Base-by-base conservation (phyloP, 140 eudicot genomes). In the Anethum foeniculum region DNA sequence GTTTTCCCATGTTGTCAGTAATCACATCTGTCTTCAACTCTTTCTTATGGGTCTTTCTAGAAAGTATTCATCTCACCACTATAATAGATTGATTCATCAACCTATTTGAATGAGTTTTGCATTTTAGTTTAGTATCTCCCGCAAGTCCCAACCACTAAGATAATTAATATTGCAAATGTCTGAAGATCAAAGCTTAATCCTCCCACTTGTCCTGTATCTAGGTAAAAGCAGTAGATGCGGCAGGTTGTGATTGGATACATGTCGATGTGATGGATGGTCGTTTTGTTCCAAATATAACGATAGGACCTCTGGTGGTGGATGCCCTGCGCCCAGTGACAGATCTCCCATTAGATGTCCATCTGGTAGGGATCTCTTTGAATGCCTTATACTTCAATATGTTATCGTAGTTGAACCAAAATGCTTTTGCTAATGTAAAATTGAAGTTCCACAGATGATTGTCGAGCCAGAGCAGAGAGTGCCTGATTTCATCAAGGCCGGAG, bases 261-360 rank as follows among this genome's bases (percentile, higher is more conserved):
- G 96, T 93, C 75, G 98, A 93, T 85, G 98, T 91, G 25, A 93
- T 93, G 97, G 98, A 93, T 75, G 98, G 98, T 7, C 97, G 96
- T 25, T 93, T 93, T 87, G 97, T 93, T n/a, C 97, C 98, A 21
- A 93, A 91, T 84, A 93, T 93, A 76, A 93, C 98, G 39, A 93
- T 93, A 73, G 98, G 97, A 76, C 98, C 97, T 54, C 94, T 93
- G 44, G 87, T 91, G 30, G 96, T 93, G 14, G 98, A 90, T 87
- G 92, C 98, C 27, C 81, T 93, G 83, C 82, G 98, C 81, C 97
- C 98, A 12, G 89, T 93, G 73, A 93, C 98, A 60, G 98, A 93
- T 82, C 98, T 93, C 76, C 98, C 98, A 56, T 83, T 93, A 82
- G 98, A 93, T 39, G 97, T 93, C 69, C 98, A 93, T 89, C 87